Conservation (phyloP, 345 rosid species). For the Corymbia maculata region DNA sequence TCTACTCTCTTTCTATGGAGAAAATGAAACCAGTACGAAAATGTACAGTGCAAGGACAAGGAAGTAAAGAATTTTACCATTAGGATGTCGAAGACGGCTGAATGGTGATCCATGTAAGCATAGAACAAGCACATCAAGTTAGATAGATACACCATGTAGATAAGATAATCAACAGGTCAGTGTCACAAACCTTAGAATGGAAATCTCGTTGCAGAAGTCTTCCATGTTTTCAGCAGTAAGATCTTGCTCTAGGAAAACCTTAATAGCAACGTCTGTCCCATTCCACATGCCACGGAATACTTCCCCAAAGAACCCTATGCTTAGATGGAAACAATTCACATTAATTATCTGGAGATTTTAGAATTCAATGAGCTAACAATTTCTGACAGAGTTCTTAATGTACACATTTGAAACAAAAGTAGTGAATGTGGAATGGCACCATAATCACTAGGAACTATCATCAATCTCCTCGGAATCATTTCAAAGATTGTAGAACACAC, state of each 20-base stretch:
- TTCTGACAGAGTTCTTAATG: background rate
- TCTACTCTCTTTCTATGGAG: background rate
- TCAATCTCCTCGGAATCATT: background rate
- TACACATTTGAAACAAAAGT: background rate
- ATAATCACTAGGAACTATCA: background rate
- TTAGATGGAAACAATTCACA: background rate
- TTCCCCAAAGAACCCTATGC: slow-evolving; percentile 86
- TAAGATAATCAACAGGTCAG: slow-evolving; percentile 2
- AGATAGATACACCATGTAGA: background rate
- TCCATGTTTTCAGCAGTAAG: slow-evolving; percentile 95
- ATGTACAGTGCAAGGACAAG: background rate
- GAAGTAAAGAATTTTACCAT: slow-evolving; percentile 46
- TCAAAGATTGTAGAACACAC: background rate
- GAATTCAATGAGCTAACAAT: background rate
- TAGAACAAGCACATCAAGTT: background rate
- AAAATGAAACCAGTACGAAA: background rate
- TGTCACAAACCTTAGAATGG: slow-evolving; percentile 70
- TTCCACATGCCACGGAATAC: slow-evolving; percentile 97
- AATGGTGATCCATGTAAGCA: slow-evolving; percentile 15
- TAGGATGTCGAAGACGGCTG: slow-evolving; percentile 98
- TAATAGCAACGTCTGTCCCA: slow-evolving; percentile 97
- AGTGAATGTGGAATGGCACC: background rate
- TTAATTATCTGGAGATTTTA: background rate
- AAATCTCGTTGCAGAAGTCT: slow-evolving; percentile 96
- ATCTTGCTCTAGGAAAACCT: slow-evolving; percentile 95